Conservation (phyloP, 1,284 basidiomycete species). For the Lignosus rhinocerotis region DNA sequence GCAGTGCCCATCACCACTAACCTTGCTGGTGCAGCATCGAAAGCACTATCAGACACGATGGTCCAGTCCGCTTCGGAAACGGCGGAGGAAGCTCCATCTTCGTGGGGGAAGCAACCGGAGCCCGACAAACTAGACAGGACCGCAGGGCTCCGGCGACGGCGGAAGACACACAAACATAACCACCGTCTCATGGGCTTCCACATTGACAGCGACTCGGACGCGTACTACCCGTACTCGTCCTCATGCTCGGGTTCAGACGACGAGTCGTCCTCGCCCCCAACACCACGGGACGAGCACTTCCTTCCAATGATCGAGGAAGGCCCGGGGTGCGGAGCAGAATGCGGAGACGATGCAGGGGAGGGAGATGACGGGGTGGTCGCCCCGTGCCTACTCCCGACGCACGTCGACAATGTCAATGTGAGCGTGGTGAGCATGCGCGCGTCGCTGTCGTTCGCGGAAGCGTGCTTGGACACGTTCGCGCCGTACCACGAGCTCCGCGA, state of each 20-base stretch:
- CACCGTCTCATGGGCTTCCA: slow-evolving; percentile 4
- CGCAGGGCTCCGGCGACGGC: slow-evolving; percentile 34
- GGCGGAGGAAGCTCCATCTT: background rate
- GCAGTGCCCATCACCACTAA: background rate
- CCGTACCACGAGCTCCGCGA: slow-evolving; percentile 53
- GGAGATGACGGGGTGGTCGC: slow-evolving; percentile 20
- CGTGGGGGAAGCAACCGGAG: slow-evolving; percentile 10
- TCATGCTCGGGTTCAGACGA: slow-evolving; percentile 20
- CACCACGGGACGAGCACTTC: slow-evolving; percentile 24
- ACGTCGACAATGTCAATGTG: slow-evolving; percentile 41
- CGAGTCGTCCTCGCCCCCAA: slow-evolving; percentile 18
- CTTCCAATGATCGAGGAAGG: slow-evolving; percentile 7
- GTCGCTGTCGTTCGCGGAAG: slow-evolving; percentile 38
- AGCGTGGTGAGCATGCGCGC: slow-evolving; percentile 20
- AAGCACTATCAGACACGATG: slow-evolving; percentile 5
- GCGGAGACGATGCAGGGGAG: background rate
- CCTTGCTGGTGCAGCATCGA: slow-evolving; percentile 8
- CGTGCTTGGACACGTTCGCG: slow-evolving; percentile 50
- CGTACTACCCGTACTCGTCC: background rate
- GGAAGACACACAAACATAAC: slow-evolving; percentile 23
- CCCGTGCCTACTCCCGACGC: slow-evolving; percentile 37
- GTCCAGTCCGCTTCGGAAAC: slow-evolving; percentile 9
- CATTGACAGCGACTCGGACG: slow-evolving; percentile 15
- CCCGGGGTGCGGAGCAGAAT: background rate
- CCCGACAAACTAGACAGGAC: slow-evolving; percentile 17